Base-by-base conservation (phyloP, 768 basidiomycete species). In the Trametes sanguinea region DNA sequence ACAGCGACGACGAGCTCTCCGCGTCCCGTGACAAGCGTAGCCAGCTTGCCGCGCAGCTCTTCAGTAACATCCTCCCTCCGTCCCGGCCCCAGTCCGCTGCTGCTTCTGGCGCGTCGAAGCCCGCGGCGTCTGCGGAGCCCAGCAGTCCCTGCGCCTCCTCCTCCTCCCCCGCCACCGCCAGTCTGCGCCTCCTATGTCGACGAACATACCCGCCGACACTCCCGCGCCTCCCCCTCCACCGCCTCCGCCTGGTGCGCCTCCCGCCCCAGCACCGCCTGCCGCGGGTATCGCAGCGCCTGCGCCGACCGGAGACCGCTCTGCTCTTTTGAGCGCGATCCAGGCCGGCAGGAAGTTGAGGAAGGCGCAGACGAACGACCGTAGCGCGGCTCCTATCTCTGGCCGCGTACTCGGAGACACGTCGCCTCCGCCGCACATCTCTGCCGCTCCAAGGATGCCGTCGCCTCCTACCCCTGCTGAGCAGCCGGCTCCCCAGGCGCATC, bases 281-380 rank as follows among this genome's bases (percentile, higher is more conserved):
- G 68, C 77, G 0, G 54, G 68, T 8, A 65, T 70, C 7, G 67
- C 74, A 0, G 66, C 69, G 16, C 72, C 77, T 7, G 70, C 74
- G 3, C 72, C 79, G 16, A 73, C 78, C 10, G 81, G 83, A 4
- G 85, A 86, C 63, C 80, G 84, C 29, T 76, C 80, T 60, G 92
- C 89, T 0, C 76, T 99, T 14, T 74, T 99, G 68, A 74, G 76
- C 17, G 86, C 92, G 7, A 98, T 99, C 63, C 88, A 94, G 70
- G 78, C 82, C 11, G 94, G 94, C 2, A 74, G 83, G 51, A 83
- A 80, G 62, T 76, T 99, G 65, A 81, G 81, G 55, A 92, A 91
- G 71, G 76, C 92, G 0, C 82, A 85, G 63, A 98, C 95, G 0
- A 84, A 89, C 53, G 96, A 98, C 72, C 88, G 90, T 69, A 93